Evolutionary conservation across 2,329 filamentous ascomycete genomes (phyloP), one percentile per base, ranked within the genome.

Genomic region (Coleophoma crateriformis): DNA sequence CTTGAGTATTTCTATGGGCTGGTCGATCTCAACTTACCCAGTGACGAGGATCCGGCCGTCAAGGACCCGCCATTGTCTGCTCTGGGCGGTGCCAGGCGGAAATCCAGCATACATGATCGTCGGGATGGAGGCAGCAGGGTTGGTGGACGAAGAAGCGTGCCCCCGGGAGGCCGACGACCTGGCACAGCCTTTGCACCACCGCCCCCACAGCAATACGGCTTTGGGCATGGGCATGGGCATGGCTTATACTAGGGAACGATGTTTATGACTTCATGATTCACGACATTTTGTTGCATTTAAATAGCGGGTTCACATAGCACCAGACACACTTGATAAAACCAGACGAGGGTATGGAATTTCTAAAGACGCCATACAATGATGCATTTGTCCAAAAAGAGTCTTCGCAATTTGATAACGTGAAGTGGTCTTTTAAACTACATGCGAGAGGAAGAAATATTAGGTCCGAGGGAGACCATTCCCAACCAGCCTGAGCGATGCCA

Each of bases 1-100:
- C 72, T 92, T 48, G 84, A 90, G 67, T 90, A 91, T 67, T 91
- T 87, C 64, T 91, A 85, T 75, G 55, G 80, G 51, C 71, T 90
- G 35, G 84, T 90, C 34, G 79, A 84, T 48, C 65, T 90, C 51
- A 78, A 73, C 19, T 67, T 88, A 4, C 87, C 87, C 0, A 68
- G 69, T 38, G 84, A 89, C 50, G 73, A 81, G 48, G 81, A 84
- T 38, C 67, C 75, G 2, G 69, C 70, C 14, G 79, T 85, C 34
- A 78, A 77, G 58, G 76, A 84, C 50, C 81, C 81, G 33, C 81
- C 81, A 3, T 65, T 85, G 53, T 79, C 75, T 57, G 63, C 62
- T 2, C 35, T 65, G 12, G 58, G 53, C 0, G 58, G 61, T 27
- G 59, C 54, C 1, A 51, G 35, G 44, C 39, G 51, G 55, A 51